Base-by-base conservation (phyloP, 805 yeast species). In the Tetrapisispora namnaoensis region DNA sequence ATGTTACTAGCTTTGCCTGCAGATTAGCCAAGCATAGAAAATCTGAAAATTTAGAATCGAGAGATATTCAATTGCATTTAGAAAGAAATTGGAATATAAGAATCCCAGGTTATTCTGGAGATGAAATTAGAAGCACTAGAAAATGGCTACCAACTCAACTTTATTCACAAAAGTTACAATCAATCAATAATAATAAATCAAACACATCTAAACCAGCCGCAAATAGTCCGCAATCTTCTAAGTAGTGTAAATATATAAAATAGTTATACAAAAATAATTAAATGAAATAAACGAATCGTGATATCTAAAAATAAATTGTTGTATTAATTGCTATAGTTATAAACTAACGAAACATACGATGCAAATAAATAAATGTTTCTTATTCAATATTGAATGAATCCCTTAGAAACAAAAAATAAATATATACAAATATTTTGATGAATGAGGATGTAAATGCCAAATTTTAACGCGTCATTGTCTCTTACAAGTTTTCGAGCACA, bases 11-110 rank as follows among this genome's bases (percentile, higher is more conserved):
- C 2, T 93, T 93, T 70, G 96, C 98, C 0, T 91, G 98, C 63
- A 78, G 95, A 48, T 73, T 93, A 55, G 98, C 99, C 21, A 93
- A 93, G 64, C 97, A 91, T 62, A 77, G 99, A 57, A 88, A 86
- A 61, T 79, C 87, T 7, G 96, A 91, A 51, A 78, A 83, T 36
- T 71, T 93, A 24, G 98, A 91, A 55, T 87, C 86, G 16, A 80
- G 81, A 57, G 99, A 93, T 64, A 78, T 95, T 46, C 98, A 93
- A 65, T 68, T 93, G 49, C 96, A 93, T 65, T 72, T 93, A 57
- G 96, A 89, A 59, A 78, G 86, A 58, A 89, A 90, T 66, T 91
- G 96, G 97, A 90, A 91, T 65, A 87, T 93, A 48, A 79, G 95
- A 56, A 78, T 91, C 30, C 98, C 99, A 0, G 99, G 98, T 4